Conservation (phyloP, 2,329 filamentous ascomycete species). For the Aphanocladium album region DNA sequence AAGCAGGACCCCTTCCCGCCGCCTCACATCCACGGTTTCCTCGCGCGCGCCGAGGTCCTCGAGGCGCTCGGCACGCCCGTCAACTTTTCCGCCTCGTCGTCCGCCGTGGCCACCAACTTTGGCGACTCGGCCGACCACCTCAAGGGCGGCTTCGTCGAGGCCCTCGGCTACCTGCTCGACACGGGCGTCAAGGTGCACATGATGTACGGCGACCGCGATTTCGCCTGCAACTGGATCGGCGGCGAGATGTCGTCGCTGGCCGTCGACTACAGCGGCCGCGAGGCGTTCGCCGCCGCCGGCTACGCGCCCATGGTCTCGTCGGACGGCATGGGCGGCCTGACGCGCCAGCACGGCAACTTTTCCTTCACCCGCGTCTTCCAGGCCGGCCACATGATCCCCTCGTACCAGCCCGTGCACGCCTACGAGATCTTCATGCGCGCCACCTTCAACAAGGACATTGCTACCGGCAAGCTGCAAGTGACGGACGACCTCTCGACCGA, state of each 20-base stretch:
- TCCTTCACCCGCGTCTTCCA: constrained; percentile 62
- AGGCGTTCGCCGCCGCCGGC: constrained; percentile 53
- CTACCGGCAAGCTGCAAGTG: constrained; percentile 48
- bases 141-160: constrained; percentile 41
- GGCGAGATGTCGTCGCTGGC: constrained; percentile 65
- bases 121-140: constrained; percentile 57
- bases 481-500: constrained; percentile 43
- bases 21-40: constrained; percentile 55
- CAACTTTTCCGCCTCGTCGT: constrained; percentile 46
- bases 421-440: constrained; percentile 56
- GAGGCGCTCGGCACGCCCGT: constrained; percentile 56
- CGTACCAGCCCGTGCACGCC: constrained; percentile 53
- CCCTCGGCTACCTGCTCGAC: constrained; percentile 55
- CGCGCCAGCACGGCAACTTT: constrained; percentile 70
- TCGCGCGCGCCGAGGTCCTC: constrained; percentile 53
- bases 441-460: constrained; percentile 48
- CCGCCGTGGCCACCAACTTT: constrained; percentile 46
- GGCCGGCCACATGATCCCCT: constrained; percentile 57
- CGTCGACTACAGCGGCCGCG: constrained; percentile 45
- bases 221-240: constrained; percentile 61
- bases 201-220: constrained; percentile 62
- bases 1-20: constrained; percentile 57
- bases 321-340: constrained; percentile 58
- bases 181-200: constrained; percentile 64
- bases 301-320: constrained; percentile 67